Percentiles rank a stretch among this genome's conserved stretches.
phyloP scores from a whole-genome alignment of 306 rosid genomes.

The Sesbania bispinosa region DNA sequence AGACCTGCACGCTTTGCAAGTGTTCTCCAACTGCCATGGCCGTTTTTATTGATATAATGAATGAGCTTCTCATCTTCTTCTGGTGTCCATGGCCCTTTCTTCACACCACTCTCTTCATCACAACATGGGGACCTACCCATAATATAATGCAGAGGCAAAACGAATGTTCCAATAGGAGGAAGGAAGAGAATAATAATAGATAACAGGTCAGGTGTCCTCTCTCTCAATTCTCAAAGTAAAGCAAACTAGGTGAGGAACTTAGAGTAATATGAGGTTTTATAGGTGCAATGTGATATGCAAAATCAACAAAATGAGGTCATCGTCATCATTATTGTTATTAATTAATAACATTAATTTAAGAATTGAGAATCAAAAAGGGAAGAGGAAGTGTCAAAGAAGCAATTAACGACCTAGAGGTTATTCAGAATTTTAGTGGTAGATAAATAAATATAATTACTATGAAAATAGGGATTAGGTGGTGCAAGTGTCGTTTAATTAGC shows the following conservation, averaged over 20 bases:
- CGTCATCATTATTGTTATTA: constrained; percentile 10
- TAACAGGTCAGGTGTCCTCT: neutral
- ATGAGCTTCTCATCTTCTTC: constrained; percentile 78
- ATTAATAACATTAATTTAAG: too few species aligned
- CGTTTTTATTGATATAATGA: constrained; percentile 52
- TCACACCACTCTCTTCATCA: constrained; percentile 53
- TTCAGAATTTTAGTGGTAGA: constrained; percentile 1
- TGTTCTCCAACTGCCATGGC: constrained; percentile 85
- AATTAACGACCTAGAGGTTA: constrained; percentile 32
- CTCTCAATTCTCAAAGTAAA: neutral
- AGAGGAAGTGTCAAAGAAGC: constrained; percentile 27
- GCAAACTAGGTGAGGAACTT: constrained; percentile 5
- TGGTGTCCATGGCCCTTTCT: constrained; percentile 97
- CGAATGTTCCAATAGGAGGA: neutral
- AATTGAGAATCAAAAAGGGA: constrained; percentile 16
- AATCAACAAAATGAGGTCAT: constrained; percentile 46
- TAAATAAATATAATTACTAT: constrained; percentile 4
- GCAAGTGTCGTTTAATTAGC: constrained; percentile 32
- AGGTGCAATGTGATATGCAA: constrained; percentile 30
- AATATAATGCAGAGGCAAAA: constrained; percentile 27
- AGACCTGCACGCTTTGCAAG: constrained; percentile 80
- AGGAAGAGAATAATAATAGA: too few species aligned
- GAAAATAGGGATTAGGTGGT: constrained; percentile 53
- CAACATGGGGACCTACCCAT: constrained; percentile 86
- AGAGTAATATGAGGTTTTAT: constrained; percentile 43